Conservation (phyloP, 495 filamentous ascomycete genomes). For the Podospora tetraspora region DNA sequence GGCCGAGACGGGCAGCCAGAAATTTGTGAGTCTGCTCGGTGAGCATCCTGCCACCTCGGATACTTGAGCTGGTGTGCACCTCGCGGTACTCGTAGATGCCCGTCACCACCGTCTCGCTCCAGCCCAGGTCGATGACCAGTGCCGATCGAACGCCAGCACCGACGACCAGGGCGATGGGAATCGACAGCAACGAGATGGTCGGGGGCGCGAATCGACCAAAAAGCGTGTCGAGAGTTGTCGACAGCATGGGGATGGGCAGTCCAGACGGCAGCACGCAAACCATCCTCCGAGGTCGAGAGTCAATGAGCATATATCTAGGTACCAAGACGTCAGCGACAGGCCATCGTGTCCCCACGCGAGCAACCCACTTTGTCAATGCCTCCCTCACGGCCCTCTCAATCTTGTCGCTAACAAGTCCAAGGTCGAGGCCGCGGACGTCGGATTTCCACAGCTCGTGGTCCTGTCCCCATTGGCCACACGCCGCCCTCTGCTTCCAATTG, state of each 20-base stretch:
- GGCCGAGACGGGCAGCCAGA: slow-evolving; percentile 40
- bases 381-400: slow-evolving; percentile 78
- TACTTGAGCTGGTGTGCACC: slow-evolving; percentile 58
- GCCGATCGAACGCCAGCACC: slow-evolving; percentile 77
- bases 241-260: slow-evolving; percentile 73
- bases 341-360: not conserved
- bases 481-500: slow-evolving; percentile 39
- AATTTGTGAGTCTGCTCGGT: slow-evolving; percentile 63
- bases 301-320: slow-evolving; percentile 64
- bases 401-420: slow-evolving; percentile 80
- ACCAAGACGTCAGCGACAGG: not conserved
- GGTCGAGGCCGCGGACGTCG: slow-evolving; percentile 65
- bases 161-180: slow-evolving; percentile 63
- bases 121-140: slow-evolving; percentile 83
- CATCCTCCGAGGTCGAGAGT: slow-evolving; percentile 67
- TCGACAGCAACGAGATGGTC: slow-evolving; percentile 72
- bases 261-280: slow-evolving; percentile 68
- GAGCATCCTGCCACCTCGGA: slow-evolving; percentile 67
- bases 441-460: slow-evolving; percentile 77
- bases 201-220: slow-evolving; percentile 78
- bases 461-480: slow-evolving; percentile 56
- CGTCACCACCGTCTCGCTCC: slow-evolving; percentile 79
- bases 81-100: slow-evolving; percentile 86
- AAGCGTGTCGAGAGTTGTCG: slow-evolving; percentile 63
- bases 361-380: slow-evolving; percentile 66